These are phyloP conservation scores for Suillus sp. DNA, from an alignment of 768 basidiomycete species.

Conservation along the genomic window DNA sequence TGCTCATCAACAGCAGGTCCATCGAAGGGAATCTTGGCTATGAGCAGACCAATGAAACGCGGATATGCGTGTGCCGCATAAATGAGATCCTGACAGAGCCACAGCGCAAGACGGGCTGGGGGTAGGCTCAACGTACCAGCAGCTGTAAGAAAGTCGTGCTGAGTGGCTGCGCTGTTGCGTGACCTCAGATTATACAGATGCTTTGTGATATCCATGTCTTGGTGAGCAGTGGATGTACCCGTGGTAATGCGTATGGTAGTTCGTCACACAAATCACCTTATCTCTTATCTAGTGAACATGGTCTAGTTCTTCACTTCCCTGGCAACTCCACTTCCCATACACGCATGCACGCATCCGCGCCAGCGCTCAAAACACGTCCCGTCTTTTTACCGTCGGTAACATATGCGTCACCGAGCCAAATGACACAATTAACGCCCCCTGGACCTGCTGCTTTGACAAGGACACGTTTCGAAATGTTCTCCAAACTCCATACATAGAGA, in stretches of 20 bases:
- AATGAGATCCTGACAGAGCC: constrained; percentile 72
- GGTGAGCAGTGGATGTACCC: too few species aligned
- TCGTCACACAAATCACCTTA: neutral
- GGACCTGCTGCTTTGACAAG: constrained; percentile 85
- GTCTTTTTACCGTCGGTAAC: constrained; percentile 36
- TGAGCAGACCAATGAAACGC: constrained; percentile 66
- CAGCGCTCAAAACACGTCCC: constrained; percentile 65
- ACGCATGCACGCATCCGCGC: constrained; percentile 81
- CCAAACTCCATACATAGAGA: constrained; percentile 84
- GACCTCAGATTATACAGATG: constrained; percentile 41
- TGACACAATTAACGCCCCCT: constrained; percentile 80
- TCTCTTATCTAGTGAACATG: constrained; percentile 1
- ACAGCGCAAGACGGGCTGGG: constrained; percentile 51
- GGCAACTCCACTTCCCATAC: constrained; percentile 58
- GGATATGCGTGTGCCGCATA: constrained; percentile 79
- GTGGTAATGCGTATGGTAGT: neutral
- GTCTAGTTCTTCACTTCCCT: neutral
- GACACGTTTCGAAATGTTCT: constrained; percentile 59
- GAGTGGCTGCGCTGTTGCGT: constrained; percentile 54
- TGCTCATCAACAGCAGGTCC: constrained; percentile 10
- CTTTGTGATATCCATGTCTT: neutral
- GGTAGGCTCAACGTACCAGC: constrained; percentile 57
- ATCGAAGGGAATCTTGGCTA: constrained; percentile 55
- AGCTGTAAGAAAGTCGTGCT: constrained; percentile 59
- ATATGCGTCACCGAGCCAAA: constrained; percentile 60